Base-by-base conservation (phyloP, 768 basidiomycete species). In the Mycena pura region DNA sequence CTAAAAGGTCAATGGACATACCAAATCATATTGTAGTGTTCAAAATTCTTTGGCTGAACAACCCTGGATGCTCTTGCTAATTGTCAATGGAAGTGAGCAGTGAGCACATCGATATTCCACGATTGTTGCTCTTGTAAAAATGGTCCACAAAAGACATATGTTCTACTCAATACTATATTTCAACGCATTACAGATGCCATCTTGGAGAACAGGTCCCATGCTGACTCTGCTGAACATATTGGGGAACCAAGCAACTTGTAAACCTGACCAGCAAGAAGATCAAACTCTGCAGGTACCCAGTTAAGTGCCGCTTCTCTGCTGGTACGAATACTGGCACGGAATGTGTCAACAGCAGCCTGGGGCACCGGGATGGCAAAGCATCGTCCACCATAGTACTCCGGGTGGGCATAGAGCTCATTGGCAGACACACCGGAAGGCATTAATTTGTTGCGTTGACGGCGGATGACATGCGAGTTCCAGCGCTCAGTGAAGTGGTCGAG, bases 391-490 rank as follows among this genome's bases (percentile, higher is more conserved):
- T 41, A 52, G 19, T 52, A 41, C 7, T 52, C 39, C 22, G 51
- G 51, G 22, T 52, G 51, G 9, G 51, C 39, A n/a, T 52, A 52
- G 27, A 52, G 51, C 19, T 52, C 51, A 9, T 52, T 32, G 19
- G 72, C 70, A 17, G 70, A 69, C 2, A 36, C 44, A 6, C 73
- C 73, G 6, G 69, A 71, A 53, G 72, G 70, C 39, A 72, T 70
- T 2, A 65, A 32, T 53, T 74, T 74, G 5, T 67, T 46, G 5
- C 21, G 2, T 43, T 73, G 69, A 1, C 22, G 11, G 1, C 68
- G 57, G 36, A 73, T 68, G 25, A 38, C 44, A 50, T 74, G 72
- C 34, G 66, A 67, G 44, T 70, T 75, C 71, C 71, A 73, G 40
- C 68, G 69, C 54, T 71, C 58, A 0, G 52, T 57, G 55, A 72